Evolutionary conservation across 805 yeast genomes (phyloP), one percentile per base, ranked within the genome.

Genomic region (Yamadazyma philogaea): DNA sequence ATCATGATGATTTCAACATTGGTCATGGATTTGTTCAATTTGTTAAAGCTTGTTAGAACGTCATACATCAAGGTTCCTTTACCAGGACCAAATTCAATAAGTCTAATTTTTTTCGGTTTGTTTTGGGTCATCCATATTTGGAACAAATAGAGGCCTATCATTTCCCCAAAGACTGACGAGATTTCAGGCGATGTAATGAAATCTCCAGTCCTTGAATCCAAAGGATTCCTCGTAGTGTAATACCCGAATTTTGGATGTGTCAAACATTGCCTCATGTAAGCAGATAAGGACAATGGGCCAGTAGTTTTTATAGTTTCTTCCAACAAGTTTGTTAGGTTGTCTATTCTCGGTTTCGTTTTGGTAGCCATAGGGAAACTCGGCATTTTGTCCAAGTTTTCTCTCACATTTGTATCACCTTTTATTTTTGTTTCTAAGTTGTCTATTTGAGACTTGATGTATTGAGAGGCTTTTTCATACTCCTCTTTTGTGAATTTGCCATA

Each of bases 161-260:
- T 77, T 58, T 87, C 95, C 16, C 96, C 96, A 66, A 87, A 87
- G 65, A 87, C 82, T 30, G 86, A 87, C 6, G 91, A 83, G 39
- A 87, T 85, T 60, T 87, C 96, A 0, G 96, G 96, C 0, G 91
- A 82, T 0, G 96, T 87, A 39, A 82, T 73, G 59, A 87, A 87
- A 60, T 87, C 96, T 4, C 95, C 95, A 6, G 62, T 57, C 31
- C 51, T 60, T 2, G 55, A 34, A 24, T 84, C 87, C 27, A 87
- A 66, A 2, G 95, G 95, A 51, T 87, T 82, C 47, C 81, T 66
- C 3, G 86, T 82, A 17, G 88, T 83, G 56, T 87, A 87, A 59
- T 87, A 87, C 0, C 96, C 96, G 49, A 72, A 75, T 7, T 77
- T 68, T 0, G 95, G 93, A 55, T 85, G 84, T 0, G 88, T 78